Base-by-base conservation (phyloP, 306 rosid genomes). In the Abrus precatorius region DNA sequence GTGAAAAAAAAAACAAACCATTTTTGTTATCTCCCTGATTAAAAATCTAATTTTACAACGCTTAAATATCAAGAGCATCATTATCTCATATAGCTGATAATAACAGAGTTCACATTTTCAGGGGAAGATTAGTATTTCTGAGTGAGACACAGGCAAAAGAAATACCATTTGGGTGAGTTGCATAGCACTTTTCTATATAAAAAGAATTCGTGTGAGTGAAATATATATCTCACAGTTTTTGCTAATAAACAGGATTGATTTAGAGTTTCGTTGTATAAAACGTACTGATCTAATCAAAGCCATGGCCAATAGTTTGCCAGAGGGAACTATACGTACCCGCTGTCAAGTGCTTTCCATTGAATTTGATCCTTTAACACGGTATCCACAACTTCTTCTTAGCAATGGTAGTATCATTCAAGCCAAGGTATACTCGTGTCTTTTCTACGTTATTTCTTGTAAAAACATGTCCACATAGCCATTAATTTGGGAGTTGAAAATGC, bases 181-280 rank as follows among this genome's bases (percentile, higher is more conserved):
- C 1, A 47, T 1, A 11, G 30, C 47, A 69, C 4, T 11, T 66
- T 6, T 53, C n/a, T 14, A 6, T 33, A 45, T 3, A 3, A 7
- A 9, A 56, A 20, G 11, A 81, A 55, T 30, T 32, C 7, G 27
- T 4, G 1, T 1, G 5, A 43, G 50, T 54, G 3, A 5, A 80
- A 20, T 20, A 20, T 20, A 20, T 20, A 20, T 20, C 20, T 20
- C 20, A 20, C 0, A 20, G 20, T 20, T 20, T 20, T 20, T 20
- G 20, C 20, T 20, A 11, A 55, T 34, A 38, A 77, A 55, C 62
- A 67, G 86, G 40, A 14, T 78, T 14, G 10, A 28, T 61, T 32
- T 60, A 50, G 91, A 89, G 71, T 40, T 75, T 77, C 85, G 95
- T 0, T 87, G 90, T 73, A 30, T 91, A 65, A 87, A 65, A 65